Evolutionary conservation across 768 basidiomycete species (phyloP).

Genomic region (Serendipita sp.): DNA sequence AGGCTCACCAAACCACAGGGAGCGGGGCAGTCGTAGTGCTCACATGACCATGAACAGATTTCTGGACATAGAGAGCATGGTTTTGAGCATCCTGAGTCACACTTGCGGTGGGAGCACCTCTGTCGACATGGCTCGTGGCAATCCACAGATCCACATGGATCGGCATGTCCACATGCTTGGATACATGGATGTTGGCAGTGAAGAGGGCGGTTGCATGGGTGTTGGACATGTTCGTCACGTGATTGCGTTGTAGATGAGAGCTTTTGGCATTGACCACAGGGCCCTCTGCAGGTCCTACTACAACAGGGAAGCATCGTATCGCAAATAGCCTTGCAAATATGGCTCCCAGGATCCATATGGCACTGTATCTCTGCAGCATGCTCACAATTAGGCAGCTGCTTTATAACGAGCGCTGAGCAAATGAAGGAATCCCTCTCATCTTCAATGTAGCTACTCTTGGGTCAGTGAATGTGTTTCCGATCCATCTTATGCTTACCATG

Average conservation of each 20-base stretch:
- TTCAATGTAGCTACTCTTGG: slow-evolving; percentile 26
- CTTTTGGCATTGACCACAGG: slow-evolving; percentile 35
- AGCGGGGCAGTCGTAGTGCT: slow-evolving; percentile 40
- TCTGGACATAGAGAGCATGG: slow-evolving; percentile 50
- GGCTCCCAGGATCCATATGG: slow-evolving; percentile 25
- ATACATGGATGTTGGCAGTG: slow-evolving; percentile 44
- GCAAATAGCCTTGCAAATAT: slow-evolving; percentile 30
- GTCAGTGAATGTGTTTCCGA: background rate
- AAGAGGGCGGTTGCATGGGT: slow-evolving; percentile 35
- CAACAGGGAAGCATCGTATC: slow-evolving; percentile 36
- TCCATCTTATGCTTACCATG: slow-evolving; percentile 29
- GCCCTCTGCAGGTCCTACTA: slow-evolving; percentile 31
- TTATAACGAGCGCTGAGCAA: slow-evolving; percentile 30
- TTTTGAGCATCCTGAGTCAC: slow-evolving; percentile 31
- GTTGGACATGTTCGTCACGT: slow-evolving; percentile 25
- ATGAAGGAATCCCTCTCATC: slow-evolving; percentile 29
- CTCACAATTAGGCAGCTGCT: slow-evolving; percentile 36
- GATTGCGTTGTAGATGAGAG: slow-evolving; percentile 12
- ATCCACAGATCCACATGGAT: slow-evolving; percentile 28
- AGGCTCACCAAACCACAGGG: slow-evolving; percentile 51
- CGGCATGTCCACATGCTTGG: slow-evolving; percentile 32
- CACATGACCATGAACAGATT: slow-evolving; percentile 43
- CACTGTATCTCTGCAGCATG: slow-evolving; percentile 36
- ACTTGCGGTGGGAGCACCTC: slow-evolving; percentile 37
- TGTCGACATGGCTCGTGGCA: slow-evolving; percentile 41